Evolutionary conservation across 139 green algal genomes (phyloP), one percentile per base, ranked within the genome.

Genomic region (Chlorokybus atmophyticus): DNA sequence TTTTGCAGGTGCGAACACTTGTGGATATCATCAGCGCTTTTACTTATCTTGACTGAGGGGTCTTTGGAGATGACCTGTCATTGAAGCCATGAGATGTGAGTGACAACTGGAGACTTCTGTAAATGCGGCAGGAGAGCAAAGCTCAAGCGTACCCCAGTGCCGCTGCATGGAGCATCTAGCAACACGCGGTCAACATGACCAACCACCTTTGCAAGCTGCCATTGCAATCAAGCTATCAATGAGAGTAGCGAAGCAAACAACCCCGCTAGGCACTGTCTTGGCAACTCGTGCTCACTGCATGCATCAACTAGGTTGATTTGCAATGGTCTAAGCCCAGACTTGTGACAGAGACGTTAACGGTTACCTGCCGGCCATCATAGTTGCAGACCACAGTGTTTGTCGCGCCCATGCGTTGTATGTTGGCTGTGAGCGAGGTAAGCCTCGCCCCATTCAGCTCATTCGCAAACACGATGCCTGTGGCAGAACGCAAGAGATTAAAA

Each of bases 161-260:
- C 92, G n/a, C 59, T 85, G 80, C 92, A 99, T 24, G 91, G 91
- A 1, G 92, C 91, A 50, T 99, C 92, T 50, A 99, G 79, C 68
- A 99, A 82, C 47, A 93, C 92, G 2, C 92, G 79, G 78, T 98
- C 90, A 31, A 81, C 76, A 38, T 78, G 56, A 0, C 92, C 91
- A 44, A 99, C 59, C 30, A 95, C 80, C 50, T 78, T 80, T 3
- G 62, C 62, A n/a, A 79, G 59, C 57, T 71, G 57, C 25, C 39
- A 25, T 6, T 6, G 5, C 44, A 25, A 52, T 52, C 7, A 35
- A 25, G 26, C 26, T 52, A 19, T n/a, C 19, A 19, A 19, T n/a
- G 39, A 47, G 39, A 47, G 39, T 19, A 47, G 39, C 19, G 39
- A 19, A n/a, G 39, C 39, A 47, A n/a, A 47, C 39, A 47, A n/a